Evolutionary conservation across 2,329 filamentous ascomycete genomes (phyloP).

Genomic region (Chrysoporthe deuterocubensis): DNA sequence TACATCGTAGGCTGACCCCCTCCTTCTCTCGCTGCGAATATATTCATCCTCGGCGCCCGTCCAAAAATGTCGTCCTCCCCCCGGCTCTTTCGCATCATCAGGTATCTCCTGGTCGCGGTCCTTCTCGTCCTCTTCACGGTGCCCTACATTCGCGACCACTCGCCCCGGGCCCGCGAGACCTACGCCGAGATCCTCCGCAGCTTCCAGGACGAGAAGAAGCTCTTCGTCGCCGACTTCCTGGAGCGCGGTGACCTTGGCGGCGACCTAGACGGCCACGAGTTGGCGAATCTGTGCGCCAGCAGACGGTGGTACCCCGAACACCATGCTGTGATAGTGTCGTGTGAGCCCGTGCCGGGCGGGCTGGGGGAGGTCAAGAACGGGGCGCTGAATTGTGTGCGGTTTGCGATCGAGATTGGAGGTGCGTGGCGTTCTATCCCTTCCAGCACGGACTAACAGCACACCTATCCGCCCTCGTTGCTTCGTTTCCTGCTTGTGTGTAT

Average conservation of each 20-base stretch:
- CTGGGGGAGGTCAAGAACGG: conserved; percentile 50
- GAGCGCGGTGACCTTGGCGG: conserved; percentile 39
- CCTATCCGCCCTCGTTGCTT: too few species aligned
- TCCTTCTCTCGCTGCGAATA: neutral
- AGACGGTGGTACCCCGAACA: conserved; percentile 42
- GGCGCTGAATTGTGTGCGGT: conserved; percentile 49
- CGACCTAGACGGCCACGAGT: conserved; percentile 37
- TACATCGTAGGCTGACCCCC: neutral
- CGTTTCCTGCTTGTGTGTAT: neutral
- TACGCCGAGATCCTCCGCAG: conserved; percentile 35
- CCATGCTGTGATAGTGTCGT: conserved; percentile 45
- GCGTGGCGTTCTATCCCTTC: conserved; percentile 32
- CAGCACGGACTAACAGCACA: neutral
- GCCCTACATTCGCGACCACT: conserved; percentile 30
- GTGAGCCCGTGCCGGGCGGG: conserved; percentile 47
- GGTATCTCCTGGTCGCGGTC: conserved; percentile 32
- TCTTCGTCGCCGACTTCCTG: conserved; percentile 42
- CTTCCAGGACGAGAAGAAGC: conserved; percentile 39
- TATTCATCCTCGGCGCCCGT: neutral
- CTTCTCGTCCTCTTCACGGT: conserved; percentile 35
- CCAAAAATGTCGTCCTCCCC: conserved; percentile 35
- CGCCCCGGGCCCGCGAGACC: conserved; percentile 22
- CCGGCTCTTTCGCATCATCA: conserved; percentile 35
- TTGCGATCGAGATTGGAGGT: conserved; percentile 53
- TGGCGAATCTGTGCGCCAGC: conserved; percentile 41